Evolutionary conservation across 495 filamentous ascomycete genomes (phyloP).

Genomic region (Pseudoneurospora amorphoporcata): DNA sequence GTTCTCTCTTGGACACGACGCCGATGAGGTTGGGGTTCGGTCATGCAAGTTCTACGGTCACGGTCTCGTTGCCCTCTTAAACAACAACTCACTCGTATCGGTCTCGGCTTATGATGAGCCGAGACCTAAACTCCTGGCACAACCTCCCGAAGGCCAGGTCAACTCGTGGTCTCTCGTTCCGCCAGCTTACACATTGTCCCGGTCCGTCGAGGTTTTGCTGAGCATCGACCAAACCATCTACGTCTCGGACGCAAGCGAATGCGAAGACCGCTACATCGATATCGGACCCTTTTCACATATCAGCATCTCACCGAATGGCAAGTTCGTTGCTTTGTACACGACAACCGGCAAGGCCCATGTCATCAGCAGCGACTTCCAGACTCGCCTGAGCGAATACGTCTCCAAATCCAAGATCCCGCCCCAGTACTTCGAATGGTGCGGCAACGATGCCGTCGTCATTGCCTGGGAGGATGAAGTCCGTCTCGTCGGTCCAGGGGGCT

Average conservation of each 20-base stretch:
- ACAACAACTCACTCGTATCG: constrained; percentile 77
- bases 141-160: constrained; percentile 66
- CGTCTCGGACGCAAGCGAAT: constrained; percentile 76
- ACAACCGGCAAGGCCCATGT: constrained; percentile 81
- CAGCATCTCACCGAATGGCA: constrained; percentile 80
- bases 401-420: constrained; percentile 76
- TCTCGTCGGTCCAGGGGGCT: constrained; percentile 75
- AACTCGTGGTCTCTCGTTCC: constrained; percentile 86
- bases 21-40: constrained; percentile 77
- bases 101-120: constrained; percentile 89
- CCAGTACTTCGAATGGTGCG: constrained; percentile 89
- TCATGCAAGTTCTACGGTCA: constrained; percentile 84
- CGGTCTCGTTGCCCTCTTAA: constrained; percentile 86
- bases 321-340: constrained; percentile 78
- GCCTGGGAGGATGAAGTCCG: constrained; percentile 99
- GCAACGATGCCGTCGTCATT: constrained; percentile 86
- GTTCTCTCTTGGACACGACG: constrained; percentile 85
- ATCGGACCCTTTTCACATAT: constrained; percentile 90
- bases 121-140: constrained; percentile 69
- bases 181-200: constrained; percentile 81
- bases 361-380: constrained; percentile 88
- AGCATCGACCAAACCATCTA: constrained; percentile 80
- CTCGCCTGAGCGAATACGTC: constrained; percentile 83
- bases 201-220: constrained; percentile 86
- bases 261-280: constrained; percentile 79